Evolutionary conservation across 495 filamentous ascomycete genomes (phyloP).

Genomic region (Trichoderma reesei): DNA sequence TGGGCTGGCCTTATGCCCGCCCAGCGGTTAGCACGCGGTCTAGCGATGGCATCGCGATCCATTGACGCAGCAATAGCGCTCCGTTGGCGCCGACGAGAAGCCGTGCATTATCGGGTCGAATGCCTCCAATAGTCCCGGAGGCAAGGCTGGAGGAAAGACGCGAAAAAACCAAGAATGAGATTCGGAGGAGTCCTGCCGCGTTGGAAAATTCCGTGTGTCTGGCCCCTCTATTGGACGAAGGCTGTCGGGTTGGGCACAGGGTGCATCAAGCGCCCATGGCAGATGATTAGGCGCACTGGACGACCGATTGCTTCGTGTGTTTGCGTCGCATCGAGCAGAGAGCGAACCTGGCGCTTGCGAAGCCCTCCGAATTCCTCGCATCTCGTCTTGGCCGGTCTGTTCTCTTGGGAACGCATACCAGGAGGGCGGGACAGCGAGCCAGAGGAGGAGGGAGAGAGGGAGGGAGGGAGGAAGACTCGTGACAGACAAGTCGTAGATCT

Average conservation of each 20-base stretch:
- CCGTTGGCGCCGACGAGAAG: not conserved
- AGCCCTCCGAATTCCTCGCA: not conserved
- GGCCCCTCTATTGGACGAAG: not conserved
- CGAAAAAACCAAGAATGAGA: not conserved
- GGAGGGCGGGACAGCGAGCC: not conserved
- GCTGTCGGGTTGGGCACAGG: not conserved
- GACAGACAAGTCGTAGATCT: not conserved
- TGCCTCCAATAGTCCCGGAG: not conserved
- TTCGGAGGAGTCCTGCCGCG: not conserved
- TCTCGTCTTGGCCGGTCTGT: not conserved
- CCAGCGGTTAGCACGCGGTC: not conserved
- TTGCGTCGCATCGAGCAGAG: not conserved
- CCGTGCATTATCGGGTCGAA: not conserved
- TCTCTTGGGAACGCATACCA: not conserved
- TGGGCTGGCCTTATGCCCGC: not conserved
- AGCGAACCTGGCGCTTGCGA: not conserved
- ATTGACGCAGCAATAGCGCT: conserved; percentile 1
- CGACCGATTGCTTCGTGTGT: not conserved
- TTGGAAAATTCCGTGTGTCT: not conserved
- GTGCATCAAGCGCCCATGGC: not conserved
- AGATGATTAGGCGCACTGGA: not conserved
- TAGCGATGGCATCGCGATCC: not conserved
- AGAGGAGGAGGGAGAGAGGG: not conserved
- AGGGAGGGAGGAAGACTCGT: conserved; percentile 4
- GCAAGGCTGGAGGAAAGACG: not conserved